These are phyloP conservation scores for Penicillium arizonense DNA, from an alignment of 495 filamentous ascomycete species.

Conservation along the genomic window DNA sequence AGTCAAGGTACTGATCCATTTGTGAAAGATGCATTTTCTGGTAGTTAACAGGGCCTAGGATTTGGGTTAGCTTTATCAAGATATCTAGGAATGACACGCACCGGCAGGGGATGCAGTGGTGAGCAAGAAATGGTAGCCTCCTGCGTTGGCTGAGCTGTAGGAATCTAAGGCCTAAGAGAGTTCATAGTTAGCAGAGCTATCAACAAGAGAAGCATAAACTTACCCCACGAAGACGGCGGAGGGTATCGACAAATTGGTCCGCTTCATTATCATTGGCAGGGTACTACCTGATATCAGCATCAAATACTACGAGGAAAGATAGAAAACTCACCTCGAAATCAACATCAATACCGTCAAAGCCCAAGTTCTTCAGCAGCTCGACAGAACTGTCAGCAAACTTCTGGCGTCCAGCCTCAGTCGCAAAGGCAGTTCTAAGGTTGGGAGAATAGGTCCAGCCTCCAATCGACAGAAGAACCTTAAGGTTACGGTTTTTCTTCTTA, in stretches of 20 bases:
- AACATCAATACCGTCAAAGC: conserved; percentile 61
- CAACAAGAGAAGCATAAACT: not conserved
- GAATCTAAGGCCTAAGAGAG: conserved; percentile 52
- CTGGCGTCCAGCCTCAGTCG: conserved; percentile 54
- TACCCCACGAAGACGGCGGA: conserved; percentile 51
- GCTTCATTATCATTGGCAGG: conserved; percentile 48
- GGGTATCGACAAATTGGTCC: conserved; percentile 59
- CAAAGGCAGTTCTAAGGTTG: conserved; percentile 68
- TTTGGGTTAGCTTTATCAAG: conserved; percentile 8
- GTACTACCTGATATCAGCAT: conserved; percentile 21
- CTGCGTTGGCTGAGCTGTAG: conserved; percentile 50
- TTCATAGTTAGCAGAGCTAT: not conserved
- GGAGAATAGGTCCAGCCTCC: conserved; percentile 79
- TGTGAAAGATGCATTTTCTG: conserved; percentile 52
- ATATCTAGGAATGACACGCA: conserved; percentile 5
- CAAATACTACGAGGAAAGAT: too few relatives aligned
- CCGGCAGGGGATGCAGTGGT: conserved; percentile 63
- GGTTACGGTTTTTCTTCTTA: conserved; percentile 73
- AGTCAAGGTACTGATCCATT: conserved; percentile 69
- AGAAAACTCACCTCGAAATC: conserved; percentile 55
- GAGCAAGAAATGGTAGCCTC: conserved; percentile 59
- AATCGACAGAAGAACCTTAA: conserved; percentile 65
- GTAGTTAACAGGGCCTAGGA: conserved; percentile 59
- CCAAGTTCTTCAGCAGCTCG: conserved; percentile 63
- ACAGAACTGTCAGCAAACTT: conserved; percentile 68